Evolutionary conservation across 2,329 filamentous ascomycete species (phyloP), one percentile per base, ranked within the genome.

Genomic region (Alternaria metachromatica): DNA sequence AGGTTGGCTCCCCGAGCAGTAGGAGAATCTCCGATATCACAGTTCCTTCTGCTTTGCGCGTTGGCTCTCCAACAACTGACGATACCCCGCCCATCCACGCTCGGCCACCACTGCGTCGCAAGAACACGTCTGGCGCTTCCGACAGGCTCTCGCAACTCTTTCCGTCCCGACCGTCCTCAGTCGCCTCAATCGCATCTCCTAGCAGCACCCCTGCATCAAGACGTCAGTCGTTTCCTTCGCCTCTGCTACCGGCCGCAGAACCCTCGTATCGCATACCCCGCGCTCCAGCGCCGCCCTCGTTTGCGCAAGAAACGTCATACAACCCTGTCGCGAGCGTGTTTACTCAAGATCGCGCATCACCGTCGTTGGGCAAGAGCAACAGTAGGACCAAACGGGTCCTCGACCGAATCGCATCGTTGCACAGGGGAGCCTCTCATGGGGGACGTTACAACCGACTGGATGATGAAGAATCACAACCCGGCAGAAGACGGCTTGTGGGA

Each of bases 111-210:
- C 70, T 74, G 33, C 60, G 41, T 41, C 75, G 72, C 37, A 71
- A 74, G 59, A 73, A 70, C 26, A 78, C 74, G 1, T 78, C 76
- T 6, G 73, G 72, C 2, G 69, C 68, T 4, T 79, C 77, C 20
- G 72, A 76, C 49, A 71, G 75, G 50, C 71, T 80, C 7, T 77
- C 77, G n/a, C 76, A 78, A 58, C 69, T 80, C n/a, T 80, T 79
- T 49, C 78, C 76, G 13, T 78, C 78, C 13, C 72, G 74, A 12
- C 74, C 75, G 5, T 63, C 70, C 2, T 78, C 77, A 20, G 56
- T 71, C 21, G 71, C 71, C 1, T 75, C 78, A 4, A 62, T 68
- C 20, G 72, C 63, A 30, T 64, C 75, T 20, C 69, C 71, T 28
- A 51, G 49, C 12, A 66, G 65, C 7, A 60, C 65, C 25, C 64